Evolutionary conservation across 345 rosid species (phyloP), one percentile per base, ranked within the genome.

Genomic region (Populus tremula): DNA sequence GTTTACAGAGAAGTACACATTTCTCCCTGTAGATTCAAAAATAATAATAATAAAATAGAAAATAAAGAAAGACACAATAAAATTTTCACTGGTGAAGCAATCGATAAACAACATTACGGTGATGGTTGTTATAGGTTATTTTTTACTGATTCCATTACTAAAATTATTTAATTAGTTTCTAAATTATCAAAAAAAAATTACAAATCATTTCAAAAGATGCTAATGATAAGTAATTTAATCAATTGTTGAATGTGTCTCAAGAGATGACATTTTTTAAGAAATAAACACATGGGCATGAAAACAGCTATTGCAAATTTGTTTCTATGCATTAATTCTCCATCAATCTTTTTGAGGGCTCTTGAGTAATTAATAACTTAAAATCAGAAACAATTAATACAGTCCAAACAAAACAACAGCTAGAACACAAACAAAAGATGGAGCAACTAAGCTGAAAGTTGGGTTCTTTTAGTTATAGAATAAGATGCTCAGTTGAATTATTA

Each of bases 1-100:
- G 92, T 38, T 93, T 90, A 84, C 96, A 91, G 18, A 96, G 92
- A 77, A 82, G 82, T 68, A 90, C 86, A 73, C 93, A 96, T 84
- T 96, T 96, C 82, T 96, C 99, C 91, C 98, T 93, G 79, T 67
- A 80, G 67, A 81, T 85, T 77, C 16, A 69, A 45, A 50, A 73
- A 33, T 33, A 33, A 31, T 31, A 33, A 33, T 33, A 33, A 33
- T 33, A 33, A 72, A 45, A 61, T 53, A 25, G 31, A 59, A 3
- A 78, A 20, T 16, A 39, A 41, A 10, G 45, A 41, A 41, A 41
- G 12, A 7, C 6, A 43, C 17, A 39, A 74, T 53, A 47, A 72
- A 53, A 27, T 76, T 53, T 53, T 53, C 59, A 53, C 59, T 53
- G 59, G 59, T 63, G 35, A 23, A 23, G 67, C n/a, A 63, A 27